A percentile compares a stretch with the other conserved stretches of the same genome.
These are phyloP conservation scores for Begonia fuchsioides DNA, from an alignment of 306 rosid genomes.

Conservation along the genomic window DNA sequence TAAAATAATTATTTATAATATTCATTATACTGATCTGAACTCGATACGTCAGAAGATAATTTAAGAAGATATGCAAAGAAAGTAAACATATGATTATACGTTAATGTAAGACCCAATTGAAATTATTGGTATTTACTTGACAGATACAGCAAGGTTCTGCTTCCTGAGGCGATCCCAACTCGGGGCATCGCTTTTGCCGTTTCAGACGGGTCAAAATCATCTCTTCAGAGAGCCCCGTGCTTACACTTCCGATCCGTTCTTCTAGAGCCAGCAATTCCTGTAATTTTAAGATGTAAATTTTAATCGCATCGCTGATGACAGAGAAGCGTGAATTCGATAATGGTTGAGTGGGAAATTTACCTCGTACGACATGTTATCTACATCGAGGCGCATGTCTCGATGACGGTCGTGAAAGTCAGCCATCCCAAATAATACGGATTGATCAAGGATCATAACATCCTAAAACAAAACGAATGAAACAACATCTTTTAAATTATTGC, in stretches of 20 bases:
- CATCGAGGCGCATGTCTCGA: slow-evolving; percentile 97
- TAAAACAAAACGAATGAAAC: slow-evolving; percentile 12
- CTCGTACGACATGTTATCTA: slow-evolving; percentile 97
- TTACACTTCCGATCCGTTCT: slow-evolving; percentile 93
- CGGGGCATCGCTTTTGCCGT: slow-evolving; percentile 32
- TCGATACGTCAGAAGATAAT: no score
- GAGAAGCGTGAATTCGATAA: not conserved
- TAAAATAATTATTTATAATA: no score
- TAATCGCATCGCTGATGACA: not conserved
- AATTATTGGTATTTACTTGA: slow-evolving; percentile 40
- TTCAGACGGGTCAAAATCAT: slow-evolving; percentile 34
- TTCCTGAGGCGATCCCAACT: slow-evolving; percentile 28
- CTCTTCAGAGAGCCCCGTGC: slow-evolving; percentile 81
- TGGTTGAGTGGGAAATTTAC: slow-evolving; percentile 9
- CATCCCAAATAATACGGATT: slow-evolving; percentile 64
- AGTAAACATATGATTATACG: no score
- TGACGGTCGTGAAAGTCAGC: slow-evolving; percentile 86
- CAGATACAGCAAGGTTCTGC: slow-evolving; percentile 89
- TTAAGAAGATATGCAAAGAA: no score
- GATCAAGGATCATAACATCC: slow-evolving; percentile 96
- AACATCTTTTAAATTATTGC: no score
- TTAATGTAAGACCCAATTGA: not conserved
- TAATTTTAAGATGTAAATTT: slow-evolving; percentile 4
- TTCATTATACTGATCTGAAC: no score
- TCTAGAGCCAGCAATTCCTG: slow-evolving; percentile 90